Evolutionary conservation across 345 rosid genomes (phyloP).

Genomic region (Bruguiera sexangula): DNA sequence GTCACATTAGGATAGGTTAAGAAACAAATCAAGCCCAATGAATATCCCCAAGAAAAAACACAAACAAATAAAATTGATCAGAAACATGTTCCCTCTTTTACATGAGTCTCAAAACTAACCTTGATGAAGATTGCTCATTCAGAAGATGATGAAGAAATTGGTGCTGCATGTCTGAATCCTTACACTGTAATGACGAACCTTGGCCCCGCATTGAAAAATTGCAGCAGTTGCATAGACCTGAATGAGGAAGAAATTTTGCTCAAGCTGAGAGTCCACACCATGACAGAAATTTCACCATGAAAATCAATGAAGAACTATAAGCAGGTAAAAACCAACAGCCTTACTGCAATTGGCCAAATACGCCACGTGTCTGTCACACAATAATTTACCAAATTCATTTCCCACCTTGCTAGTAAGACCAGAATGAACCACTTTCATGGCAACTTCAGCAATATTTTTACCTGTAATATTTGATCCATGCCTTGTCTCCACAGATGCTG

Average conservation of each 20-base stretch:
- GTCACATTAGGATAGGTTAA: not conserved
- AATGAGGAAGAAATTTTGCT: slow-evolving; percentile 12
- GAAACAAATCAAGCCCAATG: not conserved
- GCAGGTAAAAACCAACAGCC: slow-evolving; percentile 10
- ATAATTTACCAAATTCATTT: slow-evolving; percentile 11
- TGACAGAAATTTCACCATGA: not conserved
- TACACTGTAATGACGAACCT: slow-evolving; percentile 19
- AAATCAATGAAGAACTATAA: not conserved
- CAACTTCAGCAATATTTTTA: slow-evolving; percentile 22
- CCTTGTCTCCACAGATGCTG: slow-evolving; percentile 23
- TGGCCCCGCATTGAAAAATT: slow-evolving; percentile 24
- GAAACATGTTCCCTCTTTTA: not conserved
- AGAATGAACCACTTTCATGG: slow-evolving; percentile 9
- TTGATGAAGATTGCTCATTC: slow-evolving; percentile 20
- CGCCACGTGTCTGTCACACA: not conserved
- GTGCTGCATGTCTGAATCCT: slow-evolving; percentile 23
- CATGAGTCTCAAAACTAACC: slow-evolving; percentile 24
- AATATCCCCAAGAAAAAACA: not conserved
- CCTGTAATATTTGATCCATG: slow-evolving; percentile 11
- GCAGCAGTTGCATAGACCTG: slow-evolving; percentile 27
- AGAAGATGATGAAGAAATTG: slow-evolving; percentile 24
- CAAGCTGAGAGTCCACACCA: not conserved
- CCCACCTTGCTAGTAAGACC: slow-evolving; percentile 21
- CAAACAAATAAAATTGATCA: not conserved
- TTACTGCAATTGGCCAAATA: slow-evolving; percentile 22